phyloP scores from a whole-genome alignment of 2,329 filamentous ascomycete species.

The Berkeleyomyces basicola region DNA sequence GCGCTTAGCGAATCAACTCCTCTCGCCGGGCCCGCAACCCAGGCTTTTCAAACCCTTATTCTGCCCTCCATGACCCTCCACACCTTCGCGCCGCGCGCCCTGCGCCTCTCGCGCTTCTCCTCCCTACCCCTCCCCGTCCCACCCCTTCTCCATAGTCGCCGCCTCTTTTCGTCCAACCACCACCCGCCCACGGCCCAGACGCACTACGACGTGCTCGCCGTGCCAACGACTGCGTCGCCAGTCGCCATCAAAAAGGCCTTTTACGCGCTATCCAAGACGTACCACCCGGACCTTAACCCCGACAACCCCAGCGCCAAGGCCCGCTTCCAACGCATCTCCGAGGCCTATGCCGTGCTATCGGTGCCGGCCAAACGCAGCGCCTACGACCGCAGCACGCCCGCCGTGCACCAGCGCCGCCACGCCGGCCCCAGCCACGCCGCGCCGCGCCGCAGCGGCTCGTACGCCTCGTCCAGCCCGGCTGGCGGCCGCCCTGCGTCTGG shows the following conservation, averaged over 20 bases:
- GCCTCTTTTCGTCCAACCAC: slow-evolving; percentile 14
- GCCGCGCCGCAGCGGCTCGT: slow-evolving; percentile 26
- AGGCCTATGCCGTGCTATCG: slow-evolving; percentile 66
- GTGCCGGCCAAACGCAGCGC: slow-evolving; percentile 54
- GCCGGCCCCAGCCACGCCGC: slow-evolving; percentile 12
- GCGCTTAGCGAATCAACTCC: background rate
- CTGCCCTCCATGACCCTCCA: background rate
- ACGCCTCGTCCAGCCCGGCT: slow-evolving; percentile 42
- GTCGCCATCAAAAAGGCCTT: slow-evolving; percentile 85
- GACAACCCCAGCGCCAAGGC: slow-evolving; percentile 52
- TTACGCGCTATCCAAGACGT: slow-evolving; percentile 76
- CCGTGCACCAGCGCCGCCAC: slow-evolving; percentile 20
- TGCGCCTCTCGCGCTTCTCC: background rate
- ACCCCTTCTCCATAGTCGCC: slow-evolving; percentile 11
- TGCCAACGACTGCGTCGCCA: slow-evolving; percentile 52
- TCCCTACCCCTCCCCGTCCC: background rate
- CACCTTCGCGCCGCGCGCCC: background rate
- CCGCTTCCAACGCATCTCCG: slow-evolving; percentile 68
- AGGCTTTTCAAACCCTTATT: background rate
- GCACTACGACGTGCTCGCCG: slow-evolving; percentile 68
- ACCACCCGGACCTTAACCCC: slow-evolving; percentile 87
- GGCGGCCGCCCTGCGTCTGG: slow-evolving; percentile 68
- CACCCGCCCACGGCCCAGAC: slow-evolving; percentile 23
- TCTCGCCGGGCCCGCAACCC: background rate
- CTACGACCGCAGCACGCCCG: slow-evolving; percentile 52